phyloP scores from a whole-genome alignment of 305 asterid genomes.

The Monarda citriodora region DNA sequence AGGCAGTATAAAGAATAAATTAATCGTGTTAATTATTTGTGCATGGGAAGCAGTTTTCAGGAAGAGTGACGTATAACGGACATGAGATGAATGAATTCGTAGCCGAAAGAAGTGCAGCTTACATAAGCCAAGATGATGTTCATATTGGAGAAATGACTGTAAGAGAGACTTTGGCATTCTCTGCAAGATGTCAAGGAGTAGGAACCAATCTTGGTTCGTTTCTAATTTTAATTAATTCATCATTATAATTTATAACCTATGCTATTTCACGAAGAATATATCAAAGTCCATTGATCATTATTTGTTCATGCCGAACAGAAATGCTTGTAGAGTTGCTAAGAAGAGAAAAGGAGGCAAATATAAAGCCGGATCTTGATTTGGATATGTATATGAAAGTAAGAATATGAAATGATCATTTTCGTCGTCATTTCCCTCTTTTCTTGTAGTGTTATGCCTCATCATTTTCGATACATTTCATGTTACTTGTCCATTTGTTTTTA shows the following conservation, averaged over 20 bases:
- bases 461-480: too few species aligned
- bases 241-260: too few species aligned
- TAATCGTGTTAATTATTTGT: too few species aligned
- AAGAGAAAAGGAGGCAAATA: conserved; percentile 8
- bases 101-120: conserved; percentile 59
- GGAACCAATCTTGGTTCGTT: conserved; percentile 67
- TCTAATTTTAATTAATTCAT: too few species aligned
- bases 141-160: conserved; percentile 75
- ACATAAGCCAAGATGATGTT: conserved; percentile 70
- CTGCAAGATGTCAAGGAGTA: conserved; percentile 71
- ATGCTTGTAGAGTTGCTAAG: conserved; percentile 9
- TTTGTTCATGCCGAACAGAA: too few species aligned
- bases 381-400: conserved; percentile 10
- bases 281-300: too few species aligned
- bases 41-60: conserved; percentile 28
- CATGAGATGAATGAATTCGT: conserved; percentile 58
- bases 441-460: too few species aligned
- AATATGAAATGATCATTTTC: too few species aligned
- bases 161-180: conserved; percentile 61
- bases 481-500: too few species aligned
- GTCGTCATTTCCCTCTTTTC: too few species aligned
- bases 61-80: conserved; percentile 63
- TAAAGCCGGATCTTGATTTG: conserved; percentile 12
- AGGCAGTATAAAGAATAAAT: too few species aligned
- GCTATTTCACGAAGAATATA: too few species aligned